These are phyloP conservation scores for Lepidium campestre DNA, from an alignment of 441 rosid species.

Conservation along the genomic window DNA sequence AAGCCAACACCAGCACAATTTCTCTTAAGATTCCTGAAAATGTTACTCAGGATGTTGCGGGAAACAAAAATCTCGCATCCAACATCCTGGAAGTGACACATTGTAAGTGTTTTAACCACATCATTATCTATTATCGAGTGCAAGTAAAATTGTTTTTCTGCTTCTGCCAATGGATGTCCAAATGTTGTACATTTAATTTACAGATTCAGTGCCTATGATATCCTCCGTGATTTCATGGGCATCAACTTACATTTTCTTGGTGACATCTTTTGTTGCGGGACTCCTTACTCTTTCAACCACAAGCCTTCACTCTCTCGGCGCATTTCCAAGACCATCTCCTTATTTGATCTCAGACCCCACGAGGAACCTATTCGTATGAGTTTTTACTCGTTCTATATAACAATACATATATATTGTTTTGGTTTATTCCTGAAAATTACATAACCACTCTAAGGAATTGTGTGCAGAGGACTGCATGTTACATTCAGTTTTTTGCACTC, in stretches of 20 bases:
- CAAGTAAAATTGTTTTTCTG: background rate
- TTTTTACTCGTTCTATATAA: background rate
- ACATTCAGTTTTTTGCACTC: slow-evolving; percentile 89
- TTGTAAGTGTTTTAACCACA: slow-evolving; percentile 40
- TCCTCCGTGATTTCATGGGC: slow-evolving; percentile 44
- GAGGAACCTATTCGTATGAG: slow-evolving; percentile 74
- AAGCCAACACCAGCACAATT: slow-evolving; percentile 42
- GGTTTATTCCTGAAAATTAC: background rate
- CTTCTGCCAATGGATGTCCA: slow-evolving; percentile 17
- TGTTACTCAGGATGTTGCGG: slow-evolving; percentile 78
- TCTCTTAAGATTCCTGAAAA: slow-evolving; percentile 68
- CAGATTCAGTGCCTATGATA: slow-evolving; percentile 64
- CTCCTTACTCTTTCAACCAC: slow-evolving; percentile 81
- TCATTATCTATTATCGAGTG: background rate
- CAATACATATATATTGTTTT: background rate
- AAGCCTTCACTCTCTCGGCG: slow-evolving; percentile 65
- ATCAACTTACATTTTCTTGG: slow-evolving; percentile 52
- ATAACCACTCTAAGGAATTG: background rate
- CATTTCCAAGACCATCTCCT: slow-evolving; percentile 55
- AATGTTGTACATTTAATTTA: slow-evolving; percentile 5
- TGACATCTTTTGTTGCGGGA: slow-evolving; percentile 57
- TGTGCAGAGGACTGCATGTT: slow-evolving; percentile 71
- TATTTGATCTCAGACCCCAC: slow-evolving; percentile 59
- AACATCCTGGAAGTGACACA: slow-evolving; percentile 72
- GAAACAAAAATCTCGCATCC: slow-evolving; percentile 74